phyloP scores from a whole-genome alignment of 768 basidiomycete species.

The Ephemerocybe angulata region DNA sequence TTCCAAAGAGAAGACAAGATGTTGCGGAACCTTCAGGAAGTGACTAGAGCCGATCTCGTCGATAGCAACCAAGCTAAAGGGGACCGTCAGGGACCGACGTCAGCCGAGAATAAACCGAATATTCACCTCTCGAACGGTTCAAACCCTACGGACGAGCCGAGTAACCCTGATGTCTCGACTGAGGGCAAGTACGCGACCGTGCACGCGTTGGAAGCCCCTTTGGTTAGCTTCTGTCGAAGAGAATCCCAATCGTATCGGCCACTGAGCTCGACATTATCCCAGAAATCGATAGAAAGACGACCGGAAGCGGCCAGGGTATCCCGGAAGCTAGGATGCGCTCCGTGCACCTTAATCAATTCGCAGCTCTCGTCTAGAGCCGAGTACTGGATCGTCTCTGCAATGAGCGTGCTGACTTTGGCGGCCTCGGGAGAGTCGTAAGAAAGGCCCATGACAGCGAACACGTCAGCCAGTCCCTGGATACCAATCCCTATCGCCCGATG shows the following conservation, averaged over 20 bases:
- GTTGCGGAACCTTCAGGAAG: no score
- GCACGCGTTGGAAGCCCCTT: background rate
- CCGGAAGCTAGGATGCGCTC: background rate
- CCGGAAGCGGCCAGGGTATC: background rate
- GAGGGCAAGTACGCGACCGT: background rate
- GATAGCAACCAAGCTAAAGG: no score
- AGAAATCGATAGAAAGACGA: background rate
- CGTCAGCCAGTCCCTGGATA: background rate
- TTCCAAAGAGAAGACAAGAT: no score
- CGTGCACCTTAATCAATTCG: background rate
- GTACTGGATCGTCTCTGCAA: background rate
- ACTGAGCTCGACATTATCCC: background rate
- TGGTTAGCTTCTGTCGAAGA: background rate
- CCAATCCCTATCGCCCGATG: background rate
- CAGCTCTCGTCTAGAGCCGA: background rate
- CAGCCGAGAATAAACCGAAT: background rate
- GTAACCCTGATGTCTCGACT: background rate
- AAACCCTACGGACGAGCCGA: background rate
- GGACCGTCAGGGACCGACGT: background rate
- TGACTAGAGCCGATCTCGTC: no score
- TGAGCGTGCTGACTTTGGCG: background rate
- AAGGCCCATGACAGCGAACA: background rate
- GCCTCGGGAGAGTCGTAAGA: background rate
- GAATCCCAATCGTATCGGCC: background rate
- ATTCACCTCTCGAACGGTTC: background rate